A percentile compares a stretch with the other conserved stretches of the same genome.
Evolutionary conservation across 495 filamentous ascomycete genomes (phyloP).

Genomic region (Tetracladium marchalianum): DNA sequence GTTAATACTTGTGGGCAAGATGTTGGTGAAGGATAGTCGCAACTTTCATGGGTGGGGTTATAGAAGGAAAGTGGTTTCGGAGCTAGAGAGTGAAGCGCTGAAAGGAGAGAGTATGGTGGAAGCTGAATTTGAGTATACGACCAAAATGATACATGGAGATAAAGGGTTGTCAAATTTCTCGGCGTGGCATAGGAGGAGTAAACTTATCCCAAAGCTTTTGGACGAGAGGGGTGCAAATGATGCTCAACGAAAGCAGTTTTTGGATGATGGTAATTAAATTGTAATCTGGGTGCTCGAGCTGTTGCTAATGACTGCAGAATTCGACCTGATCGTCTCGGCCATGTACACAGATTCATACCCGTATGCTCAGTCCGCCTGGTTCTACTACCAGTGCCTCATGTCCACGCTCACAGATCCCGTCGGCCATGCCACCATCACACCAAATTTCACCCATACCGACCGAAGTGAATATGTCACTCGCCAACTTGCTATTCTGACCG

Average conservation of each 20-base stretch:
- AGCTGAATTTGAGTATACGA: conserved; percentile 81
- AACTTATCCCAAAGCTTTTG: conserved; percentile 67
- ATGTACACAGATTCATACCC: conserved; percentile 64
- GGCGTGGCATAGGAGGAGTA: conserved; percentile 87
- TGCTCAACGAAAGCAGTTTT: conserved; percentile 49
- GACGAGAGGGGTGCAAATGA: conserved; percentile 55
- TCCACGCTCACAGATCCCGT: conserved; percentile 37
- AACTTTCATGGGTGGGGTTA: conserved; percentile 99
- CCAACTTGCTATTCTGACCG: conserved; percentile 59
- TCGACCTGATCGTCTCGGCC: conserved; percentile 62
- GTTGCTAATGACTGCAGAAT: conserved; percentile 36
- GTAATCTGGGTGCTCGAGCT: neutral
- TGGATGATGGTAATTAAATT: conserved; percentile 54
- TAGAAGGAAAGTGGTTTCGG: conserved; percentile 59
- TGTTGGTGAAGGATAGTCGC: conserved; percentile 74
- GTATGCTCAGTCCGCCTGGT: conserved; percentile 91
- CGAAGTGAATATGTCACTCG: conserved; percentile 53
- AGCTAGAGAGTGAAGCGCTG: conserved; percentile 50
- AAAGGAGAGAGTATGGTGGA: conserved; percentile 54
- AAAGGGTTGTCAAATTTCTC: conserved; percentile 87
- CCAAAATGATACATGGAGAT: conserved; percentile 58
- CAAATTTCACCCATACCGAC: conserved; percentile 50
- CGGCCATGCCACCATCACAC: conserved; percentile 43
- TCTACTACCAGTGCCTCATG: conserved; percentile 83
- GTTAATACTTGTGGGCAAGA: conserved; percentile 68